Conservation (phyloP, 306 rosid species). For the Cyclanthera cordifolia region DNA sequence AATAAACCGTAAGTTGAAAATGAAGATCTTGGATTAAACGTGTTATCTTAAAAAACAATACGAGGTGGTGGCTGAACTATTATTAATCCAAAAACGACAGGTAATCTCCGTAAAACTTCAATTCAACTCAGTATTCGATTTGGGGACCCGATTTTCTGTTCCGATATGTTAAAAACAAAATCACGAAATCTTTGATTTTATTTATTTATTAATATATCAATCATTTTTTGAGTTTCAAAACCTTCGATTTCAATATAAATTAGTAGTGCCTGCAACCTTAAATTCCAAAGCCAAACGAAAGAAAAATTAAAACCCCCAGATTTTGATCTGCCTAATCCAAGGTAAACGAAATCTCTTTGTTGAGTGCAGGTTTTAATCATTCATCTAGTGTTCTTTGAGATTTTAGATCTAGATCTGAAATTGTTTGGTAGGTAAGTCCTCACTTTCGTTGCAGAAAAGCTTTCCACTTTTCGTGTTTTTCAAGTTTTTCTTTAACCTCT, state of each 20-base stretch:
- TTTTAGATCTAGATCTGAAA: slow-evolving; percentile 18
- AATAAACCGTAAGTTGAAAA: too few species aligned
- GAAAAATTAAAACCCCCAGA: not conserved
- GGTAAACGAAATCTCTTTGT: not conserved
- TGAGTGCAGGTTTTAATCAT: not conserved
- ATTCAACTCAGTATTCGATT: not conserved
- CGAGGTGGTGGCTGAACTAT: too few species aligned
- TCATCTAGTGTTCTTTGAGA: not conserved
- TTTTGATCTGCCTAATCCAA: not conserved
- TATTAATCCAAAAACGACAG: not conserved
- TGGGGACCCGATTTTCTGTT: not conserved
- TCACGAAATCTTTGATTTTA: too few species aligned
- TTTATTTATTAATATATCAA: too few species aligned
- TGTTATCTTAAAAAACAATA: not conserved
- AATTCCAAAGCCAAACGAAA: not conserved
- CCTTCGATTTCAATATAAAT: not conserved
- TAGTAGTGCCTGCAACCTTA: not conserved
- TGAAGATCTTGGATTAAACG: too few species aligned
- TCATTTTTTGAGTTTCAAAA: too few species aligned
- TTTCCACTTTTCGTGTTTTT: slow-evolving; percentile 19
- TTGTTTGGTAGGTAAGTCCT: slow-evolving; percentile 3
- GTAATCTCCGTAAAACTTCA: not conserved
- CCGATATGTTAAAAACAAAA: not conserved
- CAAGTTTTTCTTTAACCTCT: not conserved
- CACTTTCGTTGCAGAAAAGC: slow-evolving; percentile 11